Evolutionary conservation across 1,284 basidiomycete species (phyloP).

Genomic region (Malassezia equina): DNA sequence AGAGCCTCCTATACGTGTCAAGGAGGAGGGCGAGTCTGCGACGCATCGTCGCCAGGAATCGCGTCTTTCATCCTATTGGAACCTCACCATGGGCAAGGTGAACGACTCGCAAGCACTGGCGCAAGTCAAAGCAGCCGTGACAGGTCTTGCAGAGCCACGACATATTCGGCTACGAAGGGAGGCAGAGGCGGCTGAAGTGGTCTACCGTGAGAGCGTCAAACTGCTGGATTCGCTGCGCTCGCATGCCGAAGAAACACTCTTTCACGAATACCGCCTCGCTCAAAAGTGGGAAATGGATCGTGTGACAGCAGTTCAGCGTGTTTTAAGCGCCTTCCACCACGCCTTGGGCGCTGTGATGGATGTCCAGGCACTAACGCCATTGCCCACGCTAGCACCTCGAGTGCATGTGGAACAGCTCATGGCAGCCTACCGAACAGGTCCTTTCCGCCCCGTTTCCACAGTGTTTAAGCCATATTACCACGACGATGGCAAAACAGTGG

Average conservation of each 20-base stretch:
- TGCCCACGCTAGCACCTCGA: not conserved
- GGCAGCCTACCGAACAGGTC: slow-evolving; percentile 27
- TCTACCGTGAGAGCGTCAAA: slow-evolving; percentile 32
- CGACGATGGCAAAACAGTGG: slow-evolving; percentile 31
- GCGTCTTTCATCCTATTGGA: slow-evolving; percentile 24
- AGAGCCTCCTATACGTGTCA: not conserved
- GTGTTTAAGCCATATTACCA: slow-evolving; percentile 46
- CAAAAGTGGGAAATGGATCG: slow-evolving; percentile 41
- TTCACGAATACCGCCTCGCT: slow-evolving; percentile 33
- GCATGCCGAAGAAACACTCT: slow-evolving; percentile 33
- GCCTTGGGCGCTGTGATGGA: not conserved
- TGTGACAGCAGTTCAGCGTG: slow-evolving; percentile 32
- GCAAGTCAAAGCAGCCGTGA: slow-evolving; percentile 32
- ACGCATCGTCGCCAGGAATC: slow-evolving; percentile 22
- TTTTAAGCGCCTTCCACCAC: slow-evolving; percentile 26
- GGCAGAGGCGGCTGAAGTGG: slow-evolving; percentile 33
- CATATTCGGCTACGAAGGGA: slow-evolving; percentile 38
- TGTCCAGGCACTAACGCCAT: not conserved
- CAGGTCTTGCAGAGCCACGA: slow-evolving; percentile 32
- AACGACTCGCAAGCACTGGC: slow-evolving; percentile 20
- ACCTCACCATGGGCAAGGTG: slow-evolving; percentile 31
- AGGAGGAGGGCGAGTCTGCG: slow-evolving; percentile 11
- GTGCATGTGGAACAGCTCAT: slow-evolving; percentile 27
- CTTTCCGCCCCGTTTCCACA: slow-evolving; percentile 34
- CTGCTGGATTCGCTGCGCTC: slow-evolving; percentile 35